phyloP scores from a whole-genome alignment of 2,329 filamentous ascomycete genomes.

The Aspergillus niger region DNA sequence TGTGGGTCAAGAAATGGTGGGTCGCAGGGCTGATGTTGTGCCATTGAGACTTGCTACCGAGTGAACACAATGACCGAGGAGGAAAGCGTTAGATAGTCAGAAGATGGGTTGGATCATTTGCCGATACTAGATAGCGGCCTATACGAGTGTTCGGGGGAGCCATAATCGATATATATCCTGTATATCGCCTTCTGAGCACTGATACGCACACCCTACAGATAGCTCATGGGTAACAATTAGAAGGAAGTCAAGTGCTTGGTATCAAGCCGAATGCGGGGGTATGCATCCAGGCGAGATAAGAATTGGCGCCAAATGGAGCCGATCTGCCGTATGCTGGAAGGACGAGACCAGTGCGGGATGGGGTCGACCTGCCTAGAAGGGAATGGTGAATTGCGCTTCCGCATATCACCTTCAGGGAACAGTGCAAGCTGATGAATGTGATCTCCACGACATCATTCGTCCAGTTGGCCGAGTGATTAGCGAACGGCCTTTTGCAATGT shows the following conservation, averaged over 20 bases:
- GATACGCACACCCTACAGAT: background rate
- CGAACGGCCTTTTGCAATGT: background rate
- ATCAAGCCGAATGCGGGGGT: background rate
- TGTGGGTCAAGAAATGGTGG: slow-evolving; percentile 1
- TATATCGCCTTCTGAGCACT: background rate
- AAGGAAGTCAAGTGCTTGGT: background rate
- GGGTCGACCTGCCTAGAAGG: slow-evolving; percentile 25
- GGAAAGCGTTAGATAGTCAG: too few species aligned
- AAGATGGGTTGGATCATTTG: too few species aligned
- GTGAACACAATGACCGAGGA: background rate
- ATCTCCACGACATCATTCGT: background rate
- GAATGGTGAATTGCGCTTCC: background rate
- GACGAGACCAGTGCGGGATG: background rate
- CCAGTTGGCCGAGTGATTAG: background rate
- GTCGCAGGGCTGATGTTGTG: background rate
- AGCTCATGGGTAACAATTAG: background rate
- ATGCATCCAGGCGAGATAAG: background rate
- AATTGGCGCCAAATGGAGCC: background rate
- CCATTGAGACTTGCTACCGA: slow-evolving; percentile 14
- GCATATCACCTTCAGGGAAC: background rate
- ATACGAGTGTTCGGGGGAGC: background rate
- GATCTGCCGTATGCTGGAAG: background rate
- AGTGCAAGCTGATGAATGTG: background rate
- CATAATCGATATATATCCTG: background rate
- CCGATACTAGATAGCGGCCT: too few species aligned